Percentiles rank a stretch among this genome's conserved stretches.
These are phyloP conservation scores for Discostella stelligera DNA, from an alignment of 352 stramenopile species.

Conservation along the genomic window DNA sequence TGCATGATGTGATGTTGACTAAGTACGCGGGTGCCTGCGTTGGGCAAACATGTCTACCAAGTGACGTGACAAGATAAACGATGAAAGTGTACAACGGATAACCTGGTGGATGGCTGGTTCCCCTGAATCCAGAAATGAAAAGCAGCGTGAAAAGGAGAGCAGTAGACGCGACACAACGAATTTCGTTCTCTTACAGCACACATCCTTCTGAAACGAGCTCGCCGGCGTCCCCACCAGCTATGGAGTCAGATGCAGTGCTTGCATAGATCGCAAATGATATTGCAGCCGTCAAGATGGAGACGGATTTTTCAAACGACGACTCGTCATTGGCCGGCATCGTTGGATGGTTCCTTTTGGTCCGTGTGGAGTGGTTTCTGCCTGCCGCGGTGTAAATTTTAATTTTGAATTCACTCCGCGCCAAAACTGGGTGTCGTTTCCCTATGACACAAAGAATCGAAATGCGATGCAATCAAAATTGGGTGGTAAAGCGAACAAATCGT, in stretches of 20 bases:
- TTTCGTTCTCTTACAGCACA: constrained; percentile 58
- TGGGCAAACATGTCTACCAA: constrained; percentile 18
- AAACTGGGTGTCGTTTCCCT: neutral
- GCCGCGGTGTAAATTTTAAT: neutral
- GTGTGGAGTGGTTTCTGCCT: neutral
- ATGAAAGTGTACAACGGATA: constrained; percentile 93
- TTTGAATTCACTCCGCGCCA: constrained; percentile 3
- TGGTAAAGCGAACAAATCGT: constrained; percentile 22
- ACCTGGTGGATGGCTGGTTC: constrained; percentile 90
- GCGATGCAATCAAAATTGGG: neutral
- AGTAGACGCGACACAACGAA: neutral
- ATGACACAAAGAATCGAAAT: constrained; percentile 8
- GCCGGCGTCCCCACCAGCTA: constrained; percentile 86
- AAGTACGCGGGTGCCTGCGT: constrained; percentile 78
- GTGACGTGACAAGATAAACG: constrained; percentile 78
- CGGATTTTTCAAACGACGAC: neutral
- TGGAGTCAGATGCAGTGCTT: constrained; percentile 85
- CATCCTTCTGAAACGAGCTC: constrained; percentile 91
- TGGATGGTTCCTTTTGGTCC: neutral
- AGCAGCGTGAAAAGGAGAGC: neutral
- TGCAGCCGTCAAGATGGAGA: constrained; percentile 29
- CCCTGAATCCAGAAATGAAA: constrained; percentile 43
- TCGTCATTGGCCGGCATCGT: neutral
- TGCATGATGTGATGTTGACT: constrained; percentile 88
- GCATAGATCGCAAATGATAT: constrained; percentile 81